These are phyloP conservation scores for Galerina marginata DNA, from an alignment of 768 basidiomycete species.

Conservation along the genomic window DNA sequence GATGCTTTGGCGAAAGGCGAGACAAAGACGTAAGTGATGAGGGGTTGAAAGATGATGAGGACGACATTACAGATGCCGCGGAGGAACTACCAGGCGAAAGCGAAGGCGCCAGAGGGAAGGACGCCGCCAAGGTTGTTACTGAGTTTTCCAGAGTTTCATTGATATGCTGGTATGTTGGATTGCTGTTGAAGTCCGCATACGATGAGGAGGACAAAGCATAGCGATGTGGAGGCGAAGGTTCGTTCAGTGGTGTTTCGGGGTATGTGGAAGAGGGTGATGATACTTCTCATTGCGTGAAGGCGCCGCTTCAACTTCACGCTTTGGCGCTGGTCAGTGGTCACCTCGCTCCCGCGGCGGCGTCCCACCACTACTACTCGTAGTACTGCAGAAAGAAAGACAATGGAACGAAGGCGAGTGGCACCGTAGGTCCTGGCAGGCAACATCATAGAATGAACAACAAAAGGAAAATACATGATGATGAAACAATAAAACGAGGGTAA, in stretches of 20 bases:
- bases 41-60: slow-evolving; percentile 47
- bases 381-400: too few species aligned
- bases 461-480: too few species aligned
- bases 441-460: too few species aligned
- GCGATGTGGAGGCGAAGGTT: slow-evolving; percentile 10
- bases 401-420: too few species aligned
- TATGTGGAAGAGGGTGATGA: slow-evolving; percentile 20
- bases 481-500: too few species aligned
- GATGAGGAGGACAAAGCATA: slow-evolving; percentile 5
- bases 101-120: slow-evolving; percentile 56
- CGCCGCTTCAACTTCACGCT: too few species aligned
- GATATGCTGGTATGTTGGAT: not conserved
- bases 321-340: too few species aligned
- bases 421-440: too few species aligned
- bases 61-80: slow-evolving; percentile 20
- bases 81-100: slow-evolving; percentile 33
- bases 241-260: slow-evolving; percentile 12
- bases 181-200: slow-evolving; percentile 10
- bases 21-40: slow-evolving; percentile 34
- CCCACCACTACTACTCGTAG: too few species aligned
- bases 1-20: not conserved
- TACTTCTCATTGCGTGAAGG: slow-evolving; percentile 32
- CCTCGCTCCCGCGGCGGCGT: too few species aligned
- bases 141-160: slow-evolving; percentile 22
- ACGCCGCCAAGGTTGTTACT: slow-evolving; percentile 32